Conservation (phyloP, 257 asterid species). For the Coffea canephora region DNA sequence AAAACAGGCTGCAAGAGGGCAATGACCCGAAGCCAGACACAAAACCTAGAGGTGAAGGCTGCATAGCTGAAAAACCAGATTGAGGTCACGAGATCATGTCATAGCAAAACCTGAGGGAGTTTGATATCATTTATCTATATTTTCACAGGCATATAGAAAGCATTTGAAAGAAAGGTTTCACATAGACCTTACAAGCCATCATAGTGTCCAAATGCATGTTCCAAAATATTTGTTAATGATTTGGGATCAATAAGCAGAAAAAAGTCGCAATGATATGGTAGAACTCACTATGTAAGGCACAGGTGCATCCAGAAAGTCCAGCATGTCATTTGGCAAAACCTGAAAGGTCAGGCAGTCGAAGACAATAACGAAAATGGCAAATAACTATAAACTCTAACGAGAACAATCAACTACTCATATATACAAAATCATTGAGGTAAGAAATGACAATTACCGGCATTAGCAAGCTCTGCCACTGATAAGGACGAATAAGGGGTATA, state of each 20-base stretch:
- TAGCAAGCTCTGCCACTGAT: conserved; percentile 95
- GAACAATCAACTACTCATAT: conserved; percentile 11
- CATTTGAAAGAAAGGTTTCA: background rate
- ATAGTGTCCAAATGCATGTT: background rate
- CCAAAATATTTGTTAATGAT: background rate
- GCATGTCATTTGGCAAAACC: conserved; percentile 98
- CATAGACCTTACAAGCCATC: background rate
- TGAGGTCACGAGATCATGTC: background rate
- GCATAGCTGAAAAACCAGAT: background rate
- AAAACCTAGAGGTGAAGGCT: background rate
- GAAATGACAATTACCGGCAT: conserved; percentile 72
- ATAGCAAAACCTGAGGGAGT: background rate
- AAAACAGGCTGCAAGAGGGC: background rate
- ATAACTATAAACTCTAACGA: conserved; percentile 11
- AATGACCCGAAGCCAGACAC: background rate
- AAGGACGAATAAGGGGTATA: conserved; percentile 94
- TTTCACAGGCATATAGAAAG: background rate
- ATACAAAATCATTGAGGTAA: conserved; percentile 12
- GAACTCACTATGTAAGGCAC: conserved; percentile 95
- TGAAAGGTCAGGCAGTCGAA: conserved; percentile 29
- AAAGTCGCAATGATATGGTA: conserved; percentile 5
- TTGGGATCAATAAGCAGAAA: background rate
- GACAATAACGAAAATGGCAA: background rate
- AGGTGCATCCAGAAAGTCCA: conserved; percentile 98
- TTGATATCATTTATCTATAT: background rate